Evolutionary conservation across 257 asterid species (phyloP).

Genomic region (Nicotiana attenuata): DNA sequence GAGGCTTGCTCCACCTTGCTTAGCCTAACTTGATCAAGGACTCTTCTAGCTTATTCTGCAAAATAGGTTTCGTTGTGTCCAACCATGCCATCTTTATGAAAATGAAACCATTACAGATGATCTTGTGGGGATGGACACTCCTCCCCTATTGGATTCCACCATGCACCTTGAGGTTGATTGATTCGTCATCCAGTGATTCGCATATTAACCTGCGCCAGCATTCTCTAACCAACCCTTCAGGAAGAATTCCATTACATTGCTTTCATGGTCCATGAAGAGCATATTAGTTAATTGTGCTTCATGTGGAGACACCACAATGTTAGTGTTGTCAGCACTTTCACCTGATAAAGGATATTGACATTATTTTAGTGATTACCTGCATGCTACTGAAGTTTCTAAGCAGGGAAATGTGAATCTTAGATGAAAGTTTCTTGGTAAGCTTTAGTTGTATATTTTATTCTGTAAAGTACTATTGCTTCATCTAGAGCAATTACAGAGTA

Average conservation of each 20-base stretch:
- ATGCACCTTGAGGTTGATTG: constrained; percentile 29
- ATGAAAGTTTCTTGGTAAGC: not conserved
- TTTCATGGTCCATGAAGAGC: constrained; percentile 29
- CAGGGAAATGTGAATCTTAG: not conserved
- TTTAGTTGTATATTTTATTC: not conserved
- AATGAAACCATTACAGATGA: constrained; percentile 16
- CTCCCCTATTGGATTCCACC: constrained; percentile 32
- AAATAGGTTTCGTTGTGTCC: constrained; percentile 34
- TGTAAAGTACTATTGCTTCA: not conserved
- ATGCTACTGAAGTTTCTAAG: not conserved
- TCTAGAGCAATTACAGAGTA: not conserved
- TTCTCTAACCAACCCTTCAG: constrained; percentile 33
- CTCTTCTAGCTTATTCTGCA: constrained; percentile 28
- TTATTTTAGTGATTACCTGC: not conserved
- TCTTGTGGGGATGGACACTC: constrained; percentile 27
- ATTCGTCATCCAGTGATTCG: constrained; percentile 33
- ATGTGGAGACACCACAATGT: constrained; percentile 34
- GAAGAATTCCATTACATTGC: constrained; percentile 38
- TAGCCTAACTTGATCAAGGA: constrained; percentile 21
- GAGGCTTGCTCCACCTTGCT: constrained; percentile 18
- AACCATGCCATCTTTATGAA: constrained; percentile 30
- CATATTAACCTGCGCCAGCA: constrained; percentile 29
- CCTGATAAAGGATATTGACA: constrained; percentile 11
- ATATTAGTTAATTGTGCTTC: constrained; percentile 38
- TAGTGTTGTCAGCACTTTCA: constrained; percentile 23